phyloP scores from a whole-genome alignment of 768 basidiomycete species.

The Megacollybia marginata region DNA sequence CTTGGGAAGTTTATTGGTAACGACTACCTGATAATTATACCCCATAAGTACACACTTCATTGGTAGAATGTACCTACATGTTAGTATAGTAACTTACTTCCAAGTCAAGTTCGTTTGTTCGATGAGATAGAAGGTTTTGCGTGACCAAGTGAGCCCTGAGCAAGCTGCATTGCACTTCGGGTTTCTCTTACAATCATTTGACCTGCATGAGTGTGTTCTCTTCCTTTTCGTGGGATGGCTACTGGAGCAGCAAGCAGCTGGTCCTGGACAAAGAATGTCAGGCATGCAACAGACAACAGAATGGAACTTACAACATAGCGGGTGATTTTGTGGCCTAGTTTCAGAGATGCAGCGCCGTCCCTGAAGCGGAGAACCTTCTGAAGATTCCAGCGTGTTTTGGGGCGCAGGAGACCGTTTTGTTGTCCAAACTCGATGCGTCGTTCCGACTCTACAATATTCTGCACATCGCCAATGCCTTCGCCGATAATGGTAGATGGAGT shows the following conservation, averaged over 20 bases:
- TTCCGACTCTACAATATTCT: constrained; percentile 43
- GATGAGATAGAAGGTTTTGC: not conserved
- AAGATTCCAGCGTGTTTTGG: constrained; percentile 67
- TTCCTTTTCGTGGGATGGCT: constrained; percentile 25
- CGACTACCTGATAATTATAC: too few relatives aligned
- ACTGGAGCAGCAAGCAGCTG: constrained; percentile 61
- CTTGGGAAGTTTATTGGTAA: too few relatives aligned
- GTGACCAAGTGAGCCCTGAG: constrained; percentile 43
- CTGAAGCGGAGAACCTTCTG: constrained; percentile 66
- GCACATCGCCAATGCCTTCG: constrained; percentile 37
- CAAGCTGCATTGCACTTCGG: constrained; percentile 45
- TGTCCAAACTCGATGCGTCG: constrained; percentile 27
- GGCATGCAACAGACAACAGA: constrained; percentile 1
- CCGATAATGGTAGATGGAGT: constrained; percentile 40
- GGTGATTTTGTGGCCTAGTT: constrained; percentile 49
- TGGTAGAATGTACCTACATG: too few relatives aligned
- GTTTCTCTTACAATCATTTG: constrained; percentile 52
- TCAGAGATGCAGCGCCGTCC: constrained; percentile 32
- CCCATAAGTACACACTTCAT: too few relatives aligned
- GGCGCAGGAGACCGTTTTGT: constrained; percentile 39
- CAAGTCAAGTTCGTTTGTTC: too few relatives aligned
- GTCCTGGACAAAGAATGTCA: constrained; percentile 37
- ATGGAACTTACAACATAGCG: constrained; percentile 55
- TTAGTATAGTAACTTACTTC: too few relatives aligned
- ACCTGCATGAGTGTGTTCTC: constrained; percentile 41